A percentile compares a stretch with the other conserved stretches of the same genome.
Conservation (phyloP, 2,329 filamentous ascomycete species). For the Nemania bipapillata region DNA sequence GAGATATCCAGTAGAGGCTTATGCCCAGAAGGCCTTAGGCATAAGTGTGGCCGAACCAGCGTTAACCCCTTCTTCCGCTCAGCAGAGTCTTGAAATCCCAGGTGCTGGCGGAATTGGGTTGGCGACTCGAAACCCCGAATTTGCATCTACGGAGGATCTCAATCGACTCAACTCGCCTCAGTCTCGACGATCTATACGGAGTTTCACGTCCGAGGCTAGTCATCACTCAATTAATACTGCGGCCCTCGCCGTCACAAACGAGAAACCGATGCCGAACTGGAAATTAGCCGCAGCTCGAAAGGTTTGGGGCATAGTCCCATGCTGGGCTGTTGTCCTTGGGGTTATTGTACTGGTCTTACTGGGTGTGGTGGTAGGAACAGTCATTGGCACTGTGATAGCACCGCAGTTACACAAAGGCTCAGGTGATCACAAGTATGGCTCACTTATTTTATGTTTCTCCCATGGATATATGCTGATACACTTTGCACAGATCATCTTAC, state of each 20-base stretch:
- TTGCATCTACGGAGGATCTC: conserved; percentile 67
- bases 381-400: conserved; percentile 62
- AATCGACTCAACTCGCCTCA: conserved; percentile 55
- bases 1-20: conserved; percentile 81
- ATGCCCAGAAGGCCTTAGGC: conserved; percentile 63
- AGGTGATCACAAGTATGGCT: conserved; percentile 37
- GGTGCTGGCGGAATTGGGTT: conserved; percentile 72
- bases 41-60: conserved; percentile 44
- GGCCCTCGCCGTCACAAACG: conserved; percentile 59
- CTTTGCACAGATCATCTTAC: conserved; percentile 36
- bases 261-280: conserved; percentile 61
- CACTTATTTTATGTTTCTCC: background rate
- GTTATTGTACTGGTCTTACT: conserved; percentile 62
- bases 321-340: conserved; percentile 68
- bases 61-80: conserved; percentile 24
- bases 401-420: conserved; percentile 44
- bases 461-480: conserved; percentile 34
- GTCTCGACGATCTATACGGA: conserved; percentile 64
- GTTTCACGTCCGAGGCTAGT: conserved; percentile 63
- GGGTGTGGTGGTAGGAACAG: conserved; percentile 66
- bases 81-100: conserved; percentile 53
- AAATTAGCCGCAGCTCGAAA: conserved; percentile 65
- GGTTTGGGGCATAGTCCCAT: conserved; percentile 68
- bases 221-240: conserved; percentile 66
- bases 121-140: conserved; percentile 71